Base-by-base conservation (phyloP, 163 green algal genomes). In the Volvox carteri region DNA sequence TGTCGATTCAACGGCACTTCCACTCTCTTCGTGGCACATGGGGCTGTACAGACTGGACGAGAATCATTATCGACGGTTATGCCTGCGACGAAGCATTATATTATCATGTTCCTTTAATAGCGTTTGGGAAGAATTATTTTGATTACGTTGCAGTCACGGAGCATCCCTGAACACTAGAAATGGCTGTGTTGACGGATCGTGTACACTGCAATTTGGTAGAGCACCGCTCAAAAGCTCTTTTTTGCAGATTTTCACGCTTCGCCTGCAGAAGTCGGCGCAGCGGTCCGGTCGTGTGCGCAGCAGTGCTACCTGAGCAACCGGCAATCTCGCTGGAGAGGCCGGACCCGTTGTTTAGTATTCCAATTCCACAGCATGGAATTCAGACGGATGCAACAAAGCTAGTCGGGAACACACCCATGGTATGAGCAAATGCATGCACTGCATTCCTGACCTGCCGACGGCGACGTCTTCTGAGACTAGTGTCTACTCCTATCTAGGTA, bases 391-490 rank as follows among this genome's bases (percentile, higher is more conserved):
- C 94, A 0, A 98, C 93, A 0, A 46, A 94, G 56, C 92, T 98
- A 4, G 91, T 98, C 56, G 96, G 96, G 18, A 93, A 95, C 84
- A 98, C 96, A 11, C 95, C 95, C 0, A 94, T 98, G 95, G 96
- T 97, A 48, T 39, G 94, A 42, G 42, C 30, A 54, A 42, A 11
- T 16, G 68, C 35, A 7, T 52, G n/a, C n/a, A n/a, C n/a, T n/a
- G n/a, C n/a, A n/a, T n/a, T n/a, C n/a, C n/a, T n/a, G n/a, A n/a
- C n/a, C n/a, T n/a, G n/a, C n/a, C n/a, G n/a, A n/a, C n/a, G n/a
- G n/a, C n/a, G n/a, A n/a, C n/a, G n/a, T n/a, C n/a, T n/a, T n/a
- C n/a, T n/a, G n/a, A n/a, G n/a, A n/a, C n/a, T n/a, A n/a, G n/a
- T n/a, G n/a, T n/a, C n/a, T n/a, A n/a, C n/a, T n/a, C n/a, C n/a